A percentile compares a stretch with the other conserved stretches of the same genome.
Conservation (phyloP, 495 filamentous ascomycete genomes). For the Glonium stellatum region DNA sequence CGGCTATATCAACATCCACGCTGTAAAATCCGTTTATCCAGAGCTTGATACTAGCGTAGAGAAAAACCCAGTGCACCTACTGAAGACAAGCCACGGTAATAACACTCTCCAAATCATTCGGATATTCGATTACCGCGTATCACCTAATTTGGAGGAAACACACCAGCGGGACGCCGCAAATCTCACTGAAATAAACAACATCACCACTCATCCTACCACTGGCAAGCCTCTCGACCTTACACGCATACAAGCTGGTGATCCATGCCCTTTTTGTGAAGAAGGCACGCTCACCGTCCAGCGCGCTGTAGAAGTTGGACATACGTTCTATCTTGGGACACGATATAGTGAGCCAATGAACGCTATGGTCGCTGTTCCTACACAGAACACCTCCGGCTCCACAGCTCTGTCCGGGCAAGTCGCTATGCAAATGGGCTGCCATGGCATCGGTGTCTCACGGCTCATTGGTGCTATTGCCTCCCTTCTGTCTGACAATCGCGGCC, state of each 20-base stretch:
- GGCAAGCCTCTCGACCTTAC: constrained; percentile 25
- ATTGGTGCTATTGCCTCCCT: constrained; percentile 76
- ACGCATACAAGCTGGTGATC: constrained; percentile 55
- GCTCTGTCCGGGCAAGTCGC: constrained; percentile 36
- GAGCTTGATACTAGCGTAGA: constrained; percentile 66
- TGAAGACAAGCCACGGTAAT: neutral
- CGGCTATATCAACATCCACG: constrained; percentile 59
- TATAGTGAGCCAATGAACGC: constrained; percentile 73
- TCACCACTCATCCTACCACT: constrained; percentile 2
- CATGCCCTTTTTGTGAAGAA: constrained; percentile 60
- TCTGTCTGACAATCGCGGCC: constrained; percentile 62
- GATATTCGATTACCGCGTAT: constrained; percentile 11
- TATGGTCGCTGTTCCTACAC: constrained; percentile 39
- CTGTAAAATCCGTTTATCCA: constrained; percentile 63
- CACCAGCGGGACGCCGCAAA: too few species aligned
- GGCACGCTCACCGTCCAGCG: constrained; percentile 60
- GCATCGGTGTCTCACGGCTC: constrained; percentile 88
- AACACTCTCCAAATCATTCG: constrained; percentile 8
- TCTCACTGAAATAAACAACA: neutral
- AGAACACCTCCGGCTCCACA: constrained; percentile 7
- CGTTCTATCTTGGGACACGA: constrained; percentile 85
- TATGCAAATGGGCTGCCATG: constrained; percentile 93
- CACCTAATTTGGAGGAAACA: neutral
- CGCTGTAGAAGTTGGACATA: constrained; percentile 88
- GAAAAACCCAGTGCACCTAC: constrained; percentile 29